These are phyloP conservation scores for Acacia confusa DNA, from an alignment of 306 rosid genomes.

Conservation along the genomic window DNA sequence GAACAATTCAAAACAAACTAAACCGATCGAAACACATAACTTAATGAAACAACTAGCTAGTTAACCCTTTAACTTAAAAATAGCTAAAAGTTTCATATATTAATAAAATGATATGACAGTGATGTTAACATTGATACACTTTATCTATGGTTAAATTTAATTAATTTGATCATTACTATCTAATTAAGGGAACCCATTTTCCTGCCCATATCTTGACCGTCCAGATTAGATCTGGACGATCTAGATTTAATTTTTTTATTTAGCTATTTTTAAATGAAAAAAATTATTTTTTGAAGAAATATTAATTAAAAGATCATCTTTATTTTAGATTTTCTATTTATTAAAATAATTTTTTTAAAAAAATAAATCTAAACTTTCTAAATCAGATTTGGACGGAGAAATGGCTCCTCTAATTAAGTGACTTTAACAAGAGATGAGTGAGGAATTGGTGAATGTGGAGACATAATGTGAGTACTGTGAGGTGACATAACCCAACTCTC, in stretches of 20 bases:
- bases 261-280: too few relatives aligned
- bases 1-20: background rate
- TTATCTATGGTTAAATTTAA: background rate
- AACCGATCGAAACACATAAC: background rate
- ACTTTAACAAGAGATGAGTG: constrained; percentile 21
- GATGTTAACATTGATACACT: background rate
- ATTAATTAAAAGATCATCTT: too few relatives aligned
- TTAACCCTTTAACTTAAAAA: background rate
- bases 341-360: too few relatives aligned
- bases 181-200: too few relatives aligned
- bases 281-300: too few relatives aligned
- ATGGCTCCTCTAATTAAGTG: background rate
- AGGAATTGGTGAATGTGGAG: constrained; percentile 53
- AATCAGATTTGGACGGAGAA: too few relatives aligned
- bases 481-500: constrained; percentile 38
- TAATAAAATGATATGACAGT: background rate
- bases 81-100: background rate
- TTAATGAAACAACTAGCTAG: background rate
- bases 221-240: too few relatives aligned
- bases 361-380: too few relatives aligned
- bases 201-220: too few relatives aligned
- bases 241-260: too few relatives aligned
- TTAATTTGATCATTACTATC: background rate
- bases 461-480: constrained; percentile 30
- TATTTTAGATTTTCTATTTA: too few relatives aligned